Conservation (phyloP, 2,329 filamentous ascomycete genomes). For the Diaporthe sp. region DNA sequence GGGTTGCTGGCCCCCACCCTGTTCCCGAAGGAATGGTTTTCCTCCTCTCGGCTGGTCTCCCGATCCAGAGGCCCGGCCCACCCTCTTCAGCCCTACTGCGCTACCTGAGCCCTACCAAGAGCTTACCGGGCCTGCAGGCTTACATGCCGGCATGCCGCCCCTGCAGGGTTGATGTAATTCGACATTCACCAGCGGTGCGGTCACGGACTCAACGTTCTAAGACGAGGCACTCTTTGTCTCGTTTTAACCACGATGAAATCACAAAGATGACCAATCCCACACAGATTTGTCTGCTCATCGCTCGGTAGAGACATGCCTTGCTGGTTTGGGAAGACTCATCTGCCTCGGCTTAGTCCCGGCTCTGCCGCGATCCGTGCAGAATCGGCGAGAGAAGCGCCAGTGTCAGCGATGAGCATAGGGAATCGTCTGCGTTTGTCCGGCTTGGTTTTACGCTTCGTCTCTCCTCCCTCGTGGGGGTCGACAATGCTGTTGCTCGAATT, state of each 20-base stretch:
- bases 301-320: not conserved
- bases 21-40: conserved; percentile 23
- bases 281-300: not conserved
- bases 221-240: not conserved
- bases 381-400: too few species aligned
- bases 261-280: not conserved
- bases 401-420: not conserved
- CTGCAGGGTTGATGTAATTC: not conserved
- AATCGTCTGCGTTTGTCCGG: not conserved
- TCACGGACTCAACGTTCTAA: not conserved
- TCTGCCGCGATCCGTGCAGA: not conserved
- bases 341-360: not conserved
- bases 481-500: conserved; percentile 1
- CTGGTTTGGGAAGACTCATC: not conserved
- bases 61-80: conserved; percentile 13
- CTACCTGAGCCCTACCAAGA: conserved; percentile 4
- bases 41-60: conserved; percentile 13
- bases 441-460: too few species aligned
- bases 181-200: not conserved
- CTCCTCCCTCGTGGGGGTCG: not conserved
- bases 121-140: not conserved
- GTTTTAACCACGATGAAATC: not conserved
- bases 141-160: not conserved
- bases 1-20: conserved; percentile 24
- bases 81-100: conserved; percentile 33